Conservation (phyloP, 805 yeast species). For the Ogataea sp. region DNA sequence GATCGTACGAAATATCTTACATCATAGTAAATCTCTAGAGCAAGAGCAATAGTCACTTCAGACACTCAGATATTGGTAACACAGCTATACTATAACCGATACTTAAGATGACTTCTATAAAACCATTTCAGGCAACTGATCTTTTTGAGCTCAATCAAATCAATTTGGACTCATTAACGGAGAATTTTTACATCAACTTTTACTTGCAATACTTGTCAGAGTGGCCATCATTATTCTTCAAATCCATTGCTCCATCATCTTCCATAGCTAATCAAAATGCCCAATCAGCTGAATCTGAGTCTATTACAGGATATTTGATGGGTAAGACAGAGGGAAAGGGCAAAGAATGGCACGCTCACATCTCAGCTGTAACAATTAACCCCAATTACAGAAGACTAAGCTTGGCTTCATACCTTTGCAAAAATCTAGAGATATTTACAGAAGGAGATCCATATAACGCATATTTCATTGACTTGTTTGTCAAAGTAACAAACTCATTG, state of each 20-base stretch:
- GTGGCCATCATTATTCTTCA: constrained; percentile 90
- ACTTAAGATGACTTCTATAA: constrained; percentile 67
- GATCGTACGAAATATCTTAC: too few species aligned
- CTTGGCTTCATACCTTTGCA: constrained; percentile 72
- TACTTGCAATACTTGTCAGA: constrained; percentile 73
- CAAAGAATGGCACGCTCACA: constrained; percentile 92
- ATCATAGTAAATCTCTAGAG: too few species aligned
- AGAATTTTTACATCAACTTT: constrained; percentile 78
- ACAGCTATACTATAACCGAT: background rate
- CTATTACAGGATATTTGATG: constrained; percentile 72
- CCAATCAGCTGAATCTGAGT: constrained; percentile 7
- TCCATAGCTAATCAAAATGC: constrained; percentile 5
- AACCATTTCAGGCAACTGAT: constrained; percentile 85
- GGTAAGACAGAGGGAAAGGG: constrained; percentile 91
- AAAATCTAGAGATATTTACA: constrained; percentile 63
- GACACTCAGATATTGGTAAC: too few species aligned
- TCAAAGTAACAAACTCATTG: constrained; percentile 71
- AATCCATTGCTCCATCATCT: constrained; percentile 33
- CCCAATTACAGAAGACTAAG: constrained; percentile 80
- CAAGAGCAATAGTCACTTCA: too few species aligned
- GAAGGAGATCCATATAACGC: constrained; percentile 69
- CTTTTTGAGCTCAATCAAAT: constrained; percentile 64
- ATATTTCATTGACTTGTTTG: constrained; percentile 85
- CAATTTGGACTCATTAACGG: constrained; percentile 85
- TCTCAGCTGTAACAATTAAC: constrained; percentile 89